These are phyloP conservation scores for Penicillium psychrosexuale DNA, from an alignment of 2,329 filamentous ascomycete genomes.

Conservation along the genomic window DNA sequence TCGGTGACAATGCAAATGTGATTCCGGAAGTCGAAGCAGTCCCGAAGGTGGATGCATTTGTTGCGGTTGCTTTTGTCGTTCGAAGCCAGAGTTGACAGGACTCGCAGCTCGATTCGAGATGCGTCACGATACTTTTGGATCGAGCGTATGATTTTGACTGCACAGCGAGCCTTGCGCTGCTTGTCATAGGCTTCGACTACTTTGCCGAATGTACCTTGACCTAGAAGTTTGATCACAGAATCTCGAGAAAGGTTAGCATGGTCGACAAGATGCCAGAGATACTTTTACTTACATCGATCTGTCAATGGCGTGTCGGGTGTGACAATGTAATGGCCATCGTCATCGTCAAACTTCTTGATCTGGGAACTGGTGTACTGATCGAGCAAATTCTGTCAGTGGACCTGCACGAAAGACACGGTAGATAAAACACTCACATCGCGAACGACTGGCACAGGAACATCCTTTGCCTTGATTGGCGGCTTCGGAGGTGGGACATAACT, in stretches of 20 bases:
- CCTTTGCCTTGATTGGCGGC: slow-evolving; percentile 84
- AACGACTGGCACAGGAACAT: slow-evolving; percentile 63
- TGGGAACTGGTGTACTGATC: slow-evolving; percentile 47
- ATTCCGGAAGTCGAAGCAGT: slow-evolving; percentile 95
- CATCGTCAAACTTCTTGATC: slow-evolving; percentile 80
- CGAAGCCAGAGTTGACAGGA: slow-evolving; percentile 83
- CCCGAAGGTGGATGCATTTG: slow-evolving; percentile 91
- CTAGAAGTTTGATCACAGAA: slow-evolving; percentile 81
- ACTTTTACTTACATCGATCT: slow-evolving; percentile 71
- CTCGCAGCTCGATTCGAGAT: slow-evolving; percentile 87
- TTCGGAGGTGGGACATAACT: slow-evolving; percentile 84
- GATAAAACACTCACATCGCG: slow-evolving; percentile 52
- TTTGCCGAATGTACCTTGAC: slow-evolving; percentile 97
- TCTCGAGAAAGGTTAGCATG: slow-evolving; percentile 53
- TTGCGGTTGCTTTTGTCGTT: slow-evolving; percentile 93
- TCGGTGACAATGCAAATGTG: slow-evolving; percentile 87
- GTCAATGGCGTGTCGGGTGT: slow-evolving; percentile 81
- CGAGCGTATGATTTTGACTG: slow-evolving; percentile 96
- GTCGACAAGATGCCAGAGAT: background rate
- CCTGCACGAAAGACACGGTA: slow-evolving; percentile 7
- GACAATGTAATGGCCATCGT: slow-evolving; percentile 96
- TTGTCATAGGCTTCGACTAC: slow-evolving; percentile 90
- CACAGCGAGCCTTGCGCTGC: slow-evolving; percentile 73
- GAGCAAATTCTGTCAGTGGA: slow-evolving; percentile 3
- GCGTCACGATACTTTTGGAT: slow-evolving; percentile 98